A percentile compares a stretch with the other conserved stretches of the same genome.
Conservation (phyloP, 257 asterid species). For the Solanum pinnatisectum region DNA sequence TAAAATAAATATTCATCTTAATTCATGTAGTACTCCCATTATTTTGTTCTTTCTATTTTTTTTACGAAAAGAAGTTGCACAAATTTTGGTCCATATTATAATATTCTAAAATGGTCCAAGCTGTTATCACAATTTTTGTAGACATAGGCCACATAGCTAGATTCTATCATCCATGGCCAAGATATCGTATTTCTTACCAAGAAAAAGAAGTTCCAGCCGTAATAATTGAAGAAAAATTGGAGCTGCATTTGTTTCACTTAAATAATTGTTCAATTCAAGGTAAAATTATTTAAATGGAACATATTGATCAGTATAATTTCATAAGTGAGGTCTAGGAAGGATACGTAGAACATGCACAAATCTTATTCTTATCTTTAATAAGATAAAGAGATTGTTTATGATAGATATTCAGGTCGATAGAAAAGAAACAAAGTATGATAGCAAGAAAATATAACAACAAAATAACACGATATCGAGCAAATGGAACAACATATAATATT, state of each 20-base stretch:
- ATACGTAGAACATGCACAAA: rapidly evolving
- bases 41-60: background rate
- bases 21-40: background rate
- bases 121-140: background rate
- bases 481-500: no score
- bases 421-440: background rate
- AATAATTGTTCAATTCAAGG: background rate
- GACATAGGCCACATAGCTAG: background rate
- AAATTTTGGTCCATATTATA: background rate
- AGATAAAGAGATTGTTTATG: rapidly evolving
- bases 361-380: no score
- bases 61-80: background rate
- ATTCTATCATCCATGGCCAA: no score
- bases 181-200: no score
- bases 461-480: background rate
- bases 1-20: background rate
- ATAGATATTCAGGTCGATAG: rapidly evolving
- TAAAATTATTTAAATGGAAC: background rate
- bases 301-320: background rate
- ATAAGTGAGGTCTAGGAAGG: rapidly evolving
- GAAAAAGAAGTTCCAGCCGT: background rate
- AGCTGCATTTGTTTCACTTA: background rate
- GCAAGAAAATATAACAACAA: background rate
- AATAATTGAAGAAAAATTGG: background rate
- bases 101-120: background rate